phyloP scores from a whole-genome alignment of 2,329 filamentous ascomycete species.

The Penicillium sp. region DNA sequence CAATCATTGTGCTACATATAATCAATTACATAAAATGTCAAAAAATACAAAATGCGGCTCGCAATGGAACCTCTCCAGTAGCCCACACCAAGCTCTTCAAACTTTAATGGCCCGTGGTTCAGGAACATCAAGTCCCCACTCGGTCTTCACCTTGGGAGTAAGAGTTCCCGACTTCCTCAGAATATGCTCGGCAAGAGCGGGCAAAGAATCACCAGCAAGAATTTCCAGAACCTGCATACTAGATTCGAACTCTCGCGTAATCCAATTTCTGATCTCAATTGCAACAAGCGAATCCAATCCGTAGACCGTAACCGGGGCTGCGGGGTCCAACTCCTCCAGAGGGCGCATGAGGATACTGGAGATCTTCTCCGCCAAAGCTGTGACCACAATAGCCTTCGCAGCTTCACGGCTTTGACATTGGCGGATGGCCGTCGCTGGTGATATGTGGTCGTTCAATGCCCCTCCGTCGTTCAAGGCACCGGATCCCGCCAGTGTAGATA shows the following conservation, averaged over 20 bases:
- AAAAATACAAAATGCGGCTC: neutral
- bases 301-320: conserved; percentile 19
- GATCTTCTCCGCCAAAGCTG: conserved; percentile 17
- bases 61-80: neutral
- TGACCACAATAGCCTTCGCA: conserved; percentile 7
- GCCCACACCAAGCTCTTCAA: neutral
- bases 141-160: conserved; percentile 15
- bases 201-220: conserved; percentile 23
- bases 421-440: conserved; percentile 18
- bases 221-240: conserved; percentile 30
- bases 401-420: conserved; percentile 11
- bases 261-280: conserved; percentile 34
- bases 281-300: conserved; percentile 33
- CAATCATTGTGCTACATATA: neutral
- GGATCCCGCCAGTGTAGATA: conserved; percentile 19
- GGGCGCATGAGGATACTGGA: conserved; percentile 25
- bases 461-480: conserved; percentile 6
- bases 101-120: conserved; percentile 2
- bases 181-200: conserved; percentile 22
- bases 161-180: conserved; percentile 25
- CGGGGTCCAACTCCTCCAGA: conserved; percentile 20
- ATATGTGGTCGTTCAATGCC: conserved; percentile 7
- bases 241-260: conserved; percentile 23
- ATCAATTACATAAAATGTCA: neutral
- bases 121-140: conserved; percentile 15